Conservation (phyloP, 1,284 basidiomycete species). For the Hymenochaete sp. region DNA sequence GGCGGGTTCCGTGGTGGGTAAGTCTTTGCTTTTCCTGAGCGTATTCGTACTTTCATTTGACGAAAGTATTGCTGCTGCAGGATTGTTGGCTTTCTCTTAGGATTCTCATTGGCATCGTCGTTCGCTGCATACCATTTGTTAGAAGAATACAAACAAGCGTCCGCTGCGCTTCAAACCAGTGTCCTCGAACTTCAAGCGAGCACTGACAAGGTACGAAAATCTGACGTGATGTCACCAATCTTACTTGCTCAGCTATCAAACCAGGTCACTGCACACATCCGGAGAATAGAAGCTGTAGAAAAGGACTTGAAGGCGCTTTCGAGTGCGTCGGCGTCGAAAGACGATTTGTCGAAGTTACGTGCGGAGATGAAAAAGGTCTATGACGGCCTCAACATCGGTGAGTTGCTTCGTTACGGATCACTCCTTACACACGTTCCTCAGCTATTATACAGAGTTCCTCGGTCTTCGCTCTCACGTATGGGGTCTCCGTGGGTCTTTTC, state of each 20-base stretch:
- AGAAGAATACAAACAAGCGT: constrained; percentile 85
- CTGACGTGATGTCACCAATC: neutral
- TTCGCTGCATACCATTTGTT: constrained; percentile 82
- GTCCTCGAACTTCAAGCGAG: constrained; percentile 80
- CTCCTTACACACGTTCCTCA: neutral
- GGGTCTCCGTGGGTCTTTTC: constrained; percentile 65
- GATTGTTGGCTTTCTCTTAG: constrained; percentile 82
- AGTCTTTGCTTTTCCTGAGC: constrained; percentile 23
- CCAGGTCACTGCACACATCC: constrained; percentile 77
- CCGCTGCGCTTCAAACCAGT: constrained; percentile 73
- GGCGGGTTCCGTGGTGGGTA: constrained; percentile 83
- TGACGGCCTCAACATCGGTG: constrained; percentile 70
- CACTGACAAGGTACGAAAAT: constrained; percentile 60
- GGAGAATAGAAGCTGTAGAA: constrained; percentile 80
- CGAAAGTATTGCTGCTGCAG: constrained; percentile 31
- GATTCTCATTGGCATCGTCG: constrained; percentile 78
- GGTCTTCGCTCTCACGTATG: constrained; percentile 71
- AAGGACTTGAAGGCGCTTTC: constrained; percentile 76
- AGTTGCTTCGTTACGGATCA: constrained; percentile 20
- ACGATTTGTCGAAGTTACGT: constrained; percentile 67
- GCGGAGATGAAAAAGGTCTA: constrained; percentile 82
- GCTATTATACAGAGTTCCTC: constrained; percentile 49
- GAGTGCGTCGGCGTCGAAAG: constrained; percentile 61
- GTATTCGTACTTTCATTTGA: neutral
- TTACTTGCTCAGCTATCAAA: neutral